Conservation (phyloP, 768 basidiomycete species). For the Russula olivacea region DNA sequence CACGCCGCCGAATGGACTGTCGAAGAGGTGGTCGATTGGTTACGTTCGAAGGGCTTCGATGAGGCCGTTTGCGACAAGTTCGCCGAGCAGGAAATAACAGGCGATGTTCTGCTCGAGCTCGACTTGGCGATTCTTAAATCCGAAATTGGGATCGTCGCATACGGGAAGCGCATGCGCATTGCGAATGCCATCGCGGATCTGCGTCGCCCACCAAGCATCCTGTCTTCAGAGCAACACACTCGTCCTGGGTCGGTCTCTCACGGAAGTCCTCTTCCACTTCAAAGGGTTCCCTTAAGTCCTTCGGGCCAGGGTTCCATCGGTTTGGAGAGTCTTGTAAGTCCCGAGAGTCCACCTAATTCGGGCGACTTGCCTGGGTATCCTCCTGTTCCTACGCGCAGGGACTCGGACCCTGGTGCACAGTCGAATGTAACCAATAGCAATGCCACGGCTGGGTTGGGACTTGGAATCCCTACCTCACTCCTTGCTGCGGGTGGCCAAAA, state of each 20-base stretch:
- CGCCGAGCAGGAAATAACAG: slow-evolving; percentile 95
- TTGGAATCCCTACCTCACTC: slow-evolving; percentile 27
- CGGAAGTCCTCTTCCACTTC: slow-evolving; percentile 17
- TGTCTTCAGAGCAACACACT: slow-evolving; percentile 36
- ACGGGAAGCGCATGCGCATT: slow-evolving; percentile 91
- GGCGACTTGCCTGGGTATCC: slow-evolving; percentile 17
- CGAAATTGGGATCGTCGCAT: slow-evolving; percentile 90
- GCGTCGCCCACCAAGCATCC: slow-evolving; percentile 60
- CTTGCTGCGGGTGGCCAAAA: not conserved
- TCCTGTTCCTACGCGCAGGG: not conserved
- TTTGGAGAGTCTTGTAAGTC: slow-evolving; percentile 27
- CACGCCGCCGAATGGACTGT: slow-evolving; percentile 77
- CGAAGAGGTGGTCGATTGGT: slow-evolving; percentile 87
- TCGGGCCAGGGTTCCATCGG: slow-evolving; percentile 25
- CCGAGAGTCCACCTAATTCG: slow-evolving; percentile 34
- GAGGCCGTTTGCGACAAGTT: slow-evolving; percentile 79
- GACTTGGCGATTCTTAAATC: slow-evolving; percentile 85
- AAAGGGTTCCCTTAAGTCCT: slow-evolving; percentile 24
- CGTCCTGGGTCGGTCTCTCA: slow-evolving; percentile 35
- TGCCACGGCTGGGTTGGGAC: slow-evolving; percentile 30
- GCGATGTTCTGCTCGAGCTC: slow-evolving; percentile 92
- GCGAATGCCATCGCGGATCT: slow-evolving; percentile 90
- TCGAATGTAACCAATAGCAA: slow-evolving; percentile 18
- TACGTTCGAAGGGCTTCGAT: slow-evolving; percentile 79
- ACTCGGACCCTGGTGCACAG: slow-evolving; percentile 20